Evolutionary conservation across 108 stramenopile species (phyloP).

Genomic region (Chaetoceros muelleri): DNA sequence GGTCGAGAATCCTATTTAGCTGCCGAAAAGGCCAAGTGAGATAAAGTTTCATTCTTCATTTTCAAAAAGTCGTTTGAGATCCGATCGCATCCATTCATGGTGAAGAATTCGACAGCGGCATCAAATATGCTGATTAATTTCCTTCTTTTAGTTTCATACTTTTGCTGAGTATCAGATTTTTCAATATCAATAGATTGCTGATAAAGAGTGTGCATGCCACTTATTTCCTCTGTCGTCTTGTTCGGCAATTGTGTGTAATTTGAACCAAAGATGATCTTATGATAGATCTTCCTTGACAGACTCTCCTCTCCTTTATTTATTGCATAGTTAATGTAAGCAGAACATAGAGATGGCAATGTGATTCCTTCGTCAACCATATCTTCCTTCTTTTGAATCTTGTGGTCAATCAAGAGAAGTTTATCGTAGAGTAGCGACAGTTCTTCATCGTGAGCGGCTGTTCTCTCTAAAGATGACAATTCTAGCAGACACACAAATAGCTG

Average conservation of each 20-base stretch:
- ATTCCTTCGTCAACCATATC: constrained; percentile 18
- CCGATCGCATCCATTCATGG: background rate
- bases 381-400: constrained; percentile 15
- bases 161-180: too few species aligned
- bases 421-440: constrained; percentile 36
- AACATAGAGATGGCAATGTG: constrained; percentile 18
- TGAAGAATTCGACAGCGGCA: background rate
- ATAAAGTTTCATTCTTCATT: background rate
- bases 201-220: constrained; percentile 26
- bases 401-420: constrained; percentile 43
- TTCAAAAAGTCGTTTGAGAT: background rate
- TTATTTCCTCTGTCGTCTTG: constrained; percentile 22
- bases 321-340: constrained; percentile 29
- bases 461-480: constrained; percentile 1
- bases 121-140: background rate
- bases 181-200: constrained; percentile 39
- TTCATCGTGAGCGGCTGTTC: constrained; percentile 4
- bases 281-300: constrained; percentile 42
- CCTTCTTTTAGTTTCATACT: background rate
- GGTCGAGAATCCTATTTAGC: too few species aligned
- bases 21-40: too few species aligned
- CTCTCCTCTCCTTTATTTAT: constrained; percentile 10
- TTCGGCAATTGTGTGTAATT: constrained; percentile 16
- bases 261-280: constrained; percentile 39
- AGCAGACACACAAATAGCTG: constrained; percentile 47